Evolutionary conservation across 345 rosid species (phyloP).

Genomic region (Eucalyptus cloeziana): DNA sequence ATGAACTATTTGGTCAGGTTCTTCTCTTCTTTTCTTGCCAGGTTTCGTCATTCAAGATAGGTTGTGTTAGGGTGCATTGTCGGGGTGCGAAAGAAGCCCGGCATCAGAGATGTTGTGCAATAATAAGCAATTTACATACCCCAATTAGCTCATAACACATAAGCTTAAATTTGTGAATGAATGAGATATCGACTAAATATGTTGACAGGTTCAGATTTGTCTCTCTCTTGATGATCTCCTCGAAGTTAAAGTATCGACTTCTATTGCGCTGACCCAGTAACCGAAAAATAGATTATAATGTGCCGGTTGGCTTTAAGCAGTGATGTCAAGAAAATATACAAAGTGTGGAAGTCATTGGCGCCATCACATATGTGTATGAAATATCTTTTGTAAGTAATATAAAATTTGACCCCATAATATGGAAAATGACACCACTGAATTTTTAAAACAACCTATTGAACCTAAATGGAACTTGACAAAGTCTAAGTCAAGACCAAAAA

Average conservation of each 20-base stretch:
- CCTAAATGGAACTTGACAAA: not conserved
- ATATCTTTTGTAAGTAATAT: not conserved
- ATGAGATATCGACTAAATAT: rapidly evolving
- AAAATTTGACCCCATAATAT: not conserved
- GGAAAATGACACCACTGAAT: not conserved
- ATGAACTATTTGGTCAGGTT: not conserved
- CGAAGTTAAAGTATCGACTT: not conserved
- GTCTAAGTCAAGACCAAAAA: not conserved
- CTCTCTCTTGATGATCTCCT: not conserved
- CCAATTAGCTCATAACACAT: not conserved
- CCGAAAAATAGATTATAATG: not conserved
- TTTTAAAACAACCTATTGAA: not conserved
- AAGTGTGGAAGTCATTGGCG: not conserved
- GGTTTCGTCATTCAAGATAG: not conserved
- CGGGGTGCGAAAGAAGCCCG: not conserved
- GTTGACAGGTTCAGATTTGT: not conserved
- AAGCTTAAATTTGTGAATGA: not conserved
- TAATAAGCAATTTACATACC: not conserved
- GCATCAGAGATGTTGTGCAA: not conserved
- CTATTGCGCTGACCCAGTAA: not conserved
- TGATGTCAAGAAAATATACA: not conserved
- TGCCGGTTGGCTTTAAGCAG: not conserved
- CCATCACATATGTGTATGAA: not conserved
- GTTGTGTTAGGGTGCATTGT: not conserved
- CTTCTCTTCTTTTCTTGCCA: not conserved